These are phyloP conservation scores for Penicillium sp. DNA, from an alignment of 2,329 filamentous ascomycete species.

Conservation along the genomic window DNA sequence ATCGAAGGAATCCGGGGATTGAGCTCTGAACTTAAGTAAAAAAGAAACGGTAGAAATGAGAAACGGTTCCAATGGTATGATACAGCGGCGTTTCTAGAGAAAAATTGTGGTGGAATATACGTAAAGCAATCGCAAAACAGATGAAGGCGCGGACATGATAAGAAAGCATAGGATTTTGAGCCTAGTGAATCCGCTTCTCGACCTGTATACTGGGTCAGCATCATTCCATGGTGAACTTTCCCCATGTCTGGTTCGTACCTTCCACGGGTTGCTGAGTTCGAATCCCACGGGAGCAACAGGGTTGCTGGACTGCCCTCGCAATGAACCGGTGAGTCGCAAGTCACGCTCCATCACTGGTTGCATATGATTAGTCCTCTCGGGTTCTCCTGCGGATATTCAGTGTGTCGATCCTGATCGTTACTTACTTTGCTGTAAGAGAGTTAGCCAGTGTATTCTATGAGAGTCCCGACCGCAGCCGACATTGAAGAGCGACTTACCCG, in stretches of 20 bases:
- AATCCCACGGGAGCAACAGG: constrained; percentile 57
- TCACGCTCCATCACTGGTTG: constrained; percentile 63
- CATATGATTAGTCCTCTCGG: constrained; percentile 25
- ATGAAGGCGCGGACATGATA: constrained; percentile 20
- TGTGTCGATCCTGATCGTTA: constrained; percentile 10
- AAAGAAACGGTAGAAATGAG: too few relatives aligned
- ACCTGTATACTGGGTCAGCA: constrained; percentile 30
- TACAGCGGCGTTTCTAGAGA: constrained; percentile 23
- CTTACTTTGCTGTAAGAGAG: constrained; percentile 51
- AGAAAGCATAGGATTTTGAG: constrained; percentile 21
- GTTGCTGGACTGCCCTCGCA: constrained; percentile 59
- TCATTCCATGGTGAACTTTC: not conserved
- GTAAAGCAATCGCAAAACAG: constrained; percentile 20
- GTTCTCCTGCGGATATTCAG: not conserved
- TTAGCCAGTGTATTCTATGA: constrained; percentile 37
- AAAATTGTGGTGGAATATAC: constrained; percentile 23
- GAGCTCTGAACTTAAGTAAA: constrained; percentile 42
- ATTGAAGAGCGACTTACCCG: constrained; percentile 47
- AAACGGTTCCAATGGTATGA: constrained; percentile 15
- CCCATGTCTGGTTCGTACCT: constrained; percentile 43
- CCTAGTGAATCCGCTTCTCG: constrained; percentile 40
- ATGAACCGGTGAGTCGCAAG: constrained; percentile 56
- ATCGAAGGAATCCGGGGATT: constrained; percentile 49
- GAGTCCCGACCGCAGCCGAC: constrained; percentile 14
- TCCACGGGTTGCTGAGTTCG: constrained; percentile 65